Evolutionary conservation across 768 basidiomycete genomes (phyloP).

Genomic region (Leccinum variicolor): DNA sequence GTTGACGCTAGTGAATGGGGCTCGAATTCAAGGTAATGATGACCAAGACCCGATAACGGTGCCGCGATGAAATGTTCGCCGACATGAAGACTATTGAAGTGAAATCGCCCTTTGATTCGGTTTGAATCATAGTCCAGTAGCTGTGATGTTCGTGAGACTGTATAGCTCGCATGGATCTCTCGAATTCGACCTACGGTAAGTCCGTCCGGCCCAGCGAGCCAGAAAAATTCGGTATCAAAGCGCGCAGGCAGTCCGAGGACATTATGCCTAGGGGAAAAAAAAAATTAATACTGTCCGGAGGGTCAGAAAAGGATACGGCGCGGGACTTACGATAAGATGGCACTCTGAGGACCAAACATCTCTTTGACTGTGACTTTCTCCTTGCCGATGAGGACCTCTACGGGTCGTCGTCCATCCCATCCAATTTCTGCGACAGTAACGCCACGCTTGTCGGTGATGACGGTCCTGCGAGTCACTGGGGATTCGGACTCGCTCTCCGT

Average conservation of each 20-base stretch:
- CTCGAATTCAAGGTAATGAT: conserved; percentile 56
- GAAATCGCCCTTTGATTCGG: conserved; percentile 47
- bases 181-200: conserved; percentile 41
- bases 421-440: conserved; percentile 42
- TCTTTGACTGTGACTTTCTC: conserved; percentile 49
- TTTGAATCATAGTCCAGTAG: conserved; percentile 52
- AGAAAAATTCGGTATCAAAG: conserved; percentile 59
- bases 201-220: conserved; percentile 54
- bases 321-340: conserved; percentile 48
- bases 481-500: conserved; percentile 27
- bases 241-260: conserved; percentile 57
- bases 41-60: conserved; percentile 51
- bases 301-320: neutral
- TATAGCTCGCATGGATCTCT: neutral
- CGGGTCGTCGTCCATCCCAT: conserved; percentile 53
- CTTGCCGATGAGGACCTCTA: conserved; percentile 47
- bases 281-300: neutral
- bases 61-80: conserved; percentile 44
- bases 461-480: conserved; percentile 38
- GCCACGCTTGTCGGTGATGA: conserved; percentile 42
- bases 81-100: conserved; percentile 47
- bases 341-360: conserved; percentile 55
- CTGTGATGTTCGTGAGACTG: conserved; percentile 28
- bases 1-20: conserved; percentile 46
- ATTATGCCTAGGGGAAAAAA: conserved; percentile 43